These are phyloP conservation scores for Cladophialophora carrionii DNA, from an alignment of 2,329 filamentous ascomycete species.

Conservation along the genomic window DNA sequence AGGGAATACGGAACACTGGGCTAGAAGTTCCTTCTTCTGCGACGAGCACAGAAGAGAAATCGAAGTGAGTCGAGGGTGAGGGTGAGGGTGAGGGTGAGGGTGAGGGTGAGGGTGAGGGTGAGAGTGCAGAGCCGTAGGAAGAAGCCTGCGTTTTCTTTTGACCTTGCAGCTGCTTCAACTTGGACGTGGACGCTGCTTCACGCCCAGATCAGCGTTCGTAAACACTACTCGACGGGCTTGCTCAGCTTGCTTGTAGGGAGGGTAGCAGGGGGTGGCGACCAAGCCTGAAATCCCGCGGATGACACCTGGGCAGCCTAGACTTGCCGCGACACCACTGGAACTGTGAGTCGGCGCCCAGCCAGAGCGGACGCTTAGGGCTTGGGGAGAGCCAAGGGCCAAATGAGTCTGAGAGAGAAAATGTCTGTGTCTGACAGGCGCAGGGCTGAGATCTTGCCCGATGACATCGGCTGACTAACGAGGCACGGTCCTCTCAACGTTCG, in stretches of 20 bases:
- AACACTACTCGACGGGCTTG: background rate
- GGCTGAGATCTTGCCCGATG: background rate
- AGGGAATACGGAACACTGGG: background rate
- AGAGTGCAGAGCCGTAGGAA: background rate
- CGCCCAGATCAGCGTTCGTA: background rate
- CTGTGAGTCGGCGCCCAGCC: background rate
- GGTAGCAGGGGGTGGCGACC: background rate
- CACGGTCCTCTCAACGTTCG: no score
- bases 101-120: background rate
- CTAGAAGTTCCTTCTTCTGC: background rate
- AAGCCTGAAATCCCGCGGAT: conserved; percentile 19
- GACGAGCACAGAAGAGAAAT: no score
- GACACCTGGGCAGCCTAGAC: conserved; percentile 12
- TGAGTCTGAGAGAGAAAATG: background rate
- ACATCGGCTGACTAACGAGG: background rate
- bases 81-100: background rate
- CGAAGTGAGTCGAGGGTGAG: background rate
- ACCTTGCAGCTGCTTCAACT: background rate
- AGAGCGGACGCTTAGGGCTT: background rate
- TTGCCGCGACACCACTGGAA: background rate
- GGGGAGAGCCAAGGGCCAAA: background rate
- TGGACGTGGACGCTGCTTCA: background rate
- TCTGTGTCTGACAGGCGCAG: background rate
- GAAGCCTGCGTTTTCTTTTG: background rate
- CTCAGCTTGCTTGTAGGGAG: conserved; percentile 1